Evolutionary conservation across 345 rosid species (phyloP).

Genomic region (Eucalyptus guilfoylei): DNA sequence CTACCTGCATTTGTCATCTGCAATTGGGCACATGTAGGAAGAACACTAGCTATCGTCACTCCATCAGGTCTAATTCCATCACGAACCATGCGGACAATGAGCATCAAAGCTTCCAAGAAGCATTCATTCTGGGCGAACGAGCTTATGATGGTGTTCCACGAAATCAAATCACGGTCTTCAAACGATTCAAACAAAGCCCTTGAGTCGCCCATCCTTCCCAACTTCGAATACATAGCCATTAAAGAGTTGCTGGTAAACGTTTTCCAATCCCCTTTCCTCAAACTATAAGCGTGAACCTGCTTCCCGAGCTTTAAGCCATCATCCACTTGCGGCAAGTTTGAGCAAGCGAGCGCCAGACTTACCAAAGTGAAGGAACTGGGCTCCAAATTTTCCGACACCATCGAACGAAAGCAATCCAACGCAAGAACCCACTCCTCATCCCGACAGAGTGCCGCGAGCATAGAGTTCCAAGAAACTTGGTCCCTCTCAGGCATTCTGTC

Average conservation of each 20-base stretch:
- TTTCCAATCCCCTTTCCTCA: slow-evolving; percentile 44
- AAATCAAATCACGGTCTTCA: slow-evolving; percentile 57
- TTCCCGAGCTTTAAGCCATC: slow-evolving; percentile 63
- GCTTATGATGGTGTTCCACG: slow-evolving; percentile 81
- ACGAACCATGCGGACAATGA: slow-evolving; percentile 39
- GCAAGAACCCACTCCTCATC: slow-evolving; percentile 65
- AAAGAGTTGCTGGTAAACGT: slow-evolving; percentile 66
- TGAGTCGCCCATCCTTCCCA: slow-evolving; percentile 36
- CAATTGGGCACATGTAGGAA: slow-evolving; percentile 76
- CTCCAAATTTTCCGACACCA: slow-evolving; percentile 41
- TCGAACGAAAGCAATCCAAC: slow-evolving; percentile 44
- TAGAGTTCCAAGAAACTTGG: slow-evolving; percentile 87
- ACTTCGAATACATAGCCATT: slow-evolving; percentile 75
- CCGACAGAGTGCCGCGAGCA: slow-evolving; percentile 54
- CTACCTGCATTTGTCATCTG: slow-evolving; percentile 49
- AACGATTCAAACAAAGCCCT: slow-evolving; percentile 32
- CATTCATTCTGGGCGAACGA: slow-evolving; percentile 52
- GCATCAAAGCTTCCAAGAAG: slow-evolving; percentile 44
- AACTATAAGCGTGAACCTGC: slow-evolving; percentile 60
- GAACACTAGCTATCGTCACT: slow-evolving; percentile 72
- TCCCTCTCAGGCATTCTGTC: slow-evolving; percentile 65
- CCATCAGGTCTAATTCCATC: slow-evolving; percentile 62
- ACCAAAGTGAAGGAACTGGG: slow-evolving; percentile 86
- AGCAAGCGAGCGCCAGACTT: slow-evolving; percentile 64
- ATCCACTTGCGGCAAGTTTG: slow-evolving; percentile 21